A percentile compares a stretch with the other conserved stretches of the same genome.
Conservation (phyloP, 805 yeast species). For the Starmerella kuoi region DNA sequence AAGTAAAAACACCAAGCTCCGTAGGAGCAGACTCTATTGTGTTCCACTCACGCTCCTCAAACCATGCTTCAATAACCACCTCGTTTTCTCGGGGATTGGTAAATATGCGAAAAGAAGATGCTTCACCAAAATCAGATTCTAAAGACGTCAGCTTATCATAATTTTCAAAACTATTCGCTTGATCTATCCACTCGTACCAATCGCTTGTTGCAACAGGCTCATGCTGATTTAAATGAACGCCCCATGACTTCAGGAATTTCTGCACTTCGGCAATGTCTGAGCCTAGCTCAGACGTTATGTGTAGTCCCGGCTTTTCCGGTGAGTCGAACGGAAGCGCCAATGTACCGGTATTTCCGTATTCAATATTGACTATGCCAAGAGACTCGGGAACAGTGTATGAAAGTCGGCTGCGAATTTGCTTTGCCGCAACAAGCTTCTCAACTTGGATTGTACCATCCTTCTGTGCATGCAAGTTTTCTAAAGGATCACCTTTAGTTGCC, state of each 20-base stretch:
- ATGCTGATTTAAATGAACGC: background rate
- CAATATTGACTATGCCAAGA: background rate
- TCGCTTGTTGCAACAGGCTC: background rate
- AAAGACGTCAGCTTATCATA: background rate
- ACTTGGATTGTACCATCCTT: background rate
- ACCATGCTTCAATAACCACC: conserved; percentile 23
- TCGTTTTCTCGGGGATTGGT: conserved; percentile 11
- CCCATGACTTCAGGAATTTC: background rate
- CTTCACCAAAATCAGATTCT: background rate
- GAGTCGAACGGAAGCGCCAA: conserved; percentile 9
- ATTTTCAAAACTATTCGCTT: no score
- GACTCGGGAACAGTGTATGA: background rate
- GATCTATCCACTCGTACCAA: background rate
- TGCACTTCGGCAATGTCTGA: background rate
- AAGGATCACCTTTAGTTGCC: background rate
- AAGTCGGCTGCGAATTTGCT: background rate
- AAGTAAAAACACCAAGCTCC: conserved; percentile 20
- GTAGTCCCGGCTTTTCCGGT: conserved; percentile 1
- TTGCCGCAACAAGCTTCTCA: conserved; percentile 2
- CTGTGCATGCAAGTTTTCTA: background rate
- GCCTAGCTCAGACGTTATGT: background rate
- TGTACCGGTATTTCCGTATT: background rate
- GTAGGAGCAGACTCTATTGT: conserved; percentile 7
- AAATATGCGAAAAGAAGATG: conserved; percentile 9
- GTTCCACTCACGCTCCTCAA: conserved; percentile 8